Base-by-base conservation (phyloP, 2,329 filamentous ascomycete genomes). In the Magnaporthales sp. region DNA sequence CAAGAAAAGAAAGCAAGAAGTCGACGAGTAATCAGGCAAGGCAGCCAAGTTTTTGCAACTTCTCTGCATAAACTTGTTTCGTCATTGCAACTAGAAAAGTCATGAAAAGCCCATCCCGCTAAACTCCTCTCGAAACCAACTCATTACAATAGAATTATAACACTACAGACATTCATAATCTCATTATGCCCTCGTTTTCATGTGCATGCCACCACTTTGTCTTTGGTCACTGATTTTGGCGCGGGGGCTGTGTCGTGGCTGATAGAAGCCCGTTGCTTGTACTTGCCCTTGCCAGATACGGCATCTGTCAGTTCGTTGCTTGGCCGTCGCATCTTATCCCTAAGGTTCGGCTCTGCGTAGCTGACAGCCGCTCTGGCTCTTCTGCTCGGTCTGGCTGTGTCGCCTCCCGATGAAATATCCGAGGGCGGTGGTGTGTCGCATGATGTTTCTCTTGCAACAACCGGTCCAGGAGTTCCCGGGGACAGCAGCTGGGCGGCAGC, bases 261-360 rank as follows among this genome's bases (percentile, higher is more conserved):
- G 19, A 65, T 65, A 22, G 64, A 66, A 15, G 56, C 19, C 46
- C 72, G 72, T 29, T 70, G 81, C 67, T 75, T 73, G 67, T 82
- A 80, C 72, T 83, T 87, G 32, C 83, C 84, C 70, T 89, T 85
- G n/a, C 85, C 87, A 11, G 84, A 78, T 15, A 94, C 91, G 1
- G 91, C 91, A 75, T 93, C 90, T 46, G 89, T 85, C 10, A 93
- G 77, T 70, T 91, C 87, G 73, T 91, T 91, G 1, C 89, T 91
- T 26, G 91, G 91, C 68, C 91, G 85, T 67, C 91, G 85, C 91
- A 95, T 93, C 78, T 95, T 95, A 73, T 89, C 90, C 69, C 90
- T 84, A 58, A 95, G 80, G 72, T 91, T 94, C 1, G 91, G 91
- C 75, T 94, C 91, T 11, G 91, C 90, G 75, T 95, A 95, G 79